Percentiles rank a stretch among this genome's conserved stretches.
These are phyloP conservation scores for Vinca major DNA, from an alignment of 305 asterid genomes.

Conservation along the genomic window DNA sequence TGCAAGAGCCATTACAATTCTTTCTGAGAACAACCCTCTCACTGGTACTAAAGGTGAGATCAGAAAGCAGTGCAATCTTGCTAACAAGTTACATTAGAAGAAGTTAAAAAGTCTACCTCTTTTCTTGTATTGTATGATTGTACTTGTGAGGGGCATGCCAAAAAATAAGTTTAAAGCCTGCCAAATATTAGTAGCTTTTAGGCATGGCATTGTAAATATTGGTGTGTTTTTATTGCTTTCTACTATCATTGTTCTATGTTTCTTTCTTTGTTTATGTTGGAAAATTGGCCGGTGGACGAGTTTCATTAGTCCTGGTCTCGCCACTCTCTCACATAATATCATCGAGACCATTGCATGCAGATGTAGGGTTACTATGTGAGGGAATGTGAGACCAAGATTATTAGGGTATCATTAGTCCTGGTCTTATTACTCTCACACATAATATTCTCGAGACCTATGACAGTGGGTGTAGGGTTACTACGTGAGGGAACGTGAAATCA, in stretches of 20 bases:
- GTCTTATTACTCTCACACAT: no score
- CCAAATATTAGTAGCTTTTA: conserved; percentile 1
- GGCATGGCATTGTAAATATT: conserved; percentile 15
- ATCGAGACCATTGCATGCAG: no score
- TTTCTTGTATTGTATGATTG: conserved; percentile 11
- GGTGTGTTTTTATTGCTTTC: conserved; percentile 17
- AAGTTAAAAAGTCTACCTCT: not conserved
- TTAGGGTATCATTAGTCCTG: no score
- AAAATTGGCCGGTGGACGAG: no score
- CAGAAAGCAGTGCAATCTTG: conserved; percentile 74
- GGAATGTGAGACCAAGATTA: no score
- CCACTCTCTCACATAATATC: no score
- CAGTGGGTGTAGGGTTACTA: no score
- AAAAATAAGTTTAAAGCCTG: conserved; percentile 7
- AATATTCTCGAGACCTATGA: no score
- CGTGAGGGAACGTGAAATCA: no score
- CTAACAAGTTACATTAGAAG: conserved; percentile 60
- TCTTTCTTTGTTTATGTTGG: not conserved
- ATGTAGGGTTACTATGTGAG: no score
- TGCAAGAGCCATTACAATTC: conserved; percentile 58
- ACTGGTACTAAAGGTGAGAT: conserved; percentile 86
- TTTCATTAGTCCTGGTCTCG: no score
- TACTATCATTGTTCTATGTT: conserved; percentile 8
- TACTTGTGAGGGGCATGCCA: not conserved
- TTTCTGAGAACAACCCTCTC: conserved; percentile 87